phyloP scores from a whole-genome alignment of 129 eudicot genomes.

The Arctium lappa region DNA sequence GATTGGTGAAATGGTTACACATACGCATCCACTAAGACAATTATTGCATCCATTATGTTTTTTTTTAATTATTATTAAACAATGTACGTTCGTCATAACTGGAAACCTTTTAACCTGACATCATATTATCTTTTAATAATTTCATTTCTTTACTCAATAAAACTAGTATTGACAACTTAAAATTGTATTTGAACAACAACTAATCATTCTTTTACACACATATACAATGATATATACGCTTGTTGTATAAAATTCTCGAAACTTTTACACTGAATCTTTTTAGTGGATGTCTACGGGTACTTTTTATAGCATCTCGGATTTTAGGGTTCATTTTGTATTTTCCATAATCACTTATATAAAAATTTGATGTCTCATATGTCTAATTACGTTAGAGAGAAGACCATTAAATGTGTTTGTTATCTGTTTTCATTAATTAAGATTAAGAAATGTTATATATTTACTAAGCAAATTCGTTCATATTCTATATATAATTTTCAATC shows the following conservation, averaged over 20 bases:
- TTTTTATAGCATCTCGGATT: not conserved
- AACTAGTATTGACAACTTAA: not conserved
- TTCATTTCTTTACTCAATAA: constrained; percentile 12
- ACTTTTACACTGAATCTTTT: not conserved
- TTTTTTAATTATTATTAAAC: not conserved
- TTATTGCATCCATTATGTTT: constrained; percentile 18
- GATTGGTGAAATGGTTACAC: constrained; percentile 21
- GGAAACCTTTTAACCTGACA: not conserved
- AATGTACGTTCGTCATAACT: not conserved
- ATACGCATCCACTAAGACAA: constrained; percentile 23
- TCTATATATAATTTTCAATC: too few species aligned
- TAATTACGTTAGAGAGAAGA: not conserved
- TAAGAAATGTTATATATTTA: not conserved
- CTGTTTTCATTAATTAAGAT: not conserved
- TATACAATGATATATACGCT: not conserved
- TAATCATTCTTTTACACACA: not conserved
- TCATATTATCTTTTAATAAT: constrained; percentile 5
- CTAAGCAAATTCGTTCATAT: too few species aligned
- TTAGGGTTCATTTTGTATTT: not conserved
- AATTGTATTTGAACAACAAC: not conserved
- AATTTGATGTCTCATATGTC: not conserved
- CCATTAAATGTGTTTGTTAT: not conserved
- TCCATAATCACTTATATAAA: not conserved
- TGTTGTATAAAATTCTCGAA: not conserved
- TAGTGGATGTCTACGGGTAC: not conserved